Evolutionary conservation across 805 yeast species (phyloP).

Genomic region (Spathaspora sp.): DNA sequence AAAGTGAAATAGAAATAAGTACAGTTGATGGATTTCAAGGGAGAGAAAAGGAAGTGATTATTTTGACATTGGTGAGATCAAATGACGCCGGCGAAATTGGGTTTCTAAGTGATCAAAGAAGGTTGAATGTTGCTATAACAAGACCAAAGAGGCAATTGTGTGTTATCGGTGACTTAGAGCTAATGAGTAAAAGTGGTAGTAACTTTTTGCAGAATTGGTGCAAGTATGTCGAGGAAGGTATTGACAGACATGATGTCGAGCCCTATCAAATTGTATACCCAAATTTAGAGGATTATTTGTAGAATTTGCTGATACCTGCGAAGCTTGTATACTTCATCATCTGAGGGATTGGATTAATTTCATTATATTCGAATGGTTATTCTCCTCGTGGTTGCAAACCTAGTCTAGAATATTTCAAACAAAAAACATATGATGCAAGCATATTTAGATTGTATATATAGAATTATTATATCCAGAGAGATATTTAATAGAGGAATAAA

Average conservation of each 20-base stretch:
- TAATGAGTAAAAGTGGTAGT: constrained; percentile 42
- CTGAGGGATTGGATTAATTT: neutral
- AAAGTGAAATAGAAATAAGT: constrained; percentile 59
- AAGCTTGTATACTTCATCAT: neutral
- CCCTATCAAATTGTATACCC: constrained; percentile 65
- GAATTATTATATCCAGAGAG: no score
- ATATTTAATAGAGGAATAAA: no score
- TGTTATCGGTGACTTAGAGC: constrained; percentile 82
- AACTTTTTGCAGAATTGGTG: constrained; percentile 64
- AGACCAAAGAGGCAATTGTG: constrained; percentile 83
- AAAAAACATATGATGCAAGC: no score
- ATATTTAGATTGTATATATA: no score
- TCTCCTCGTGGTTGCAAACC: no score
- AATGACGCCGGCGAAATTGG: constrained; percentile 73
- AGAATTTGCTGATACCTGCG: neutral
- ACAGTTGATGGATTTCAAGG: constrained; percentile 98
- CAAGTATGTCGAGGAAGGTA: constrained; percentile 55
- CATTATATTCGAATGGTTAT: no score
- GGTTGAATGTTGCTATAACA: constrained; percentile 92
- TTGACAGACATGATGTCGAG: constrained; percentile 15
- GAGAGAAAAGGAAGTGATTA: constrained; percentile 83
- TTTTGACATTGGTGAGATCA: constrained; percentile 78
- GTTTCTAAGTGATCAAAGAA: constrained; percentile 70
- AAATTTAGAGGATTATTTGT: constrained; percentile 24
- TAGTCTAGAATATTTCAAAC: no score